These are phyloP conservation scores for Aspergillus haitiensis DNA, from an alignment of 495 filamentous ascomycete species.

Conservation along the genomic window DNA sequence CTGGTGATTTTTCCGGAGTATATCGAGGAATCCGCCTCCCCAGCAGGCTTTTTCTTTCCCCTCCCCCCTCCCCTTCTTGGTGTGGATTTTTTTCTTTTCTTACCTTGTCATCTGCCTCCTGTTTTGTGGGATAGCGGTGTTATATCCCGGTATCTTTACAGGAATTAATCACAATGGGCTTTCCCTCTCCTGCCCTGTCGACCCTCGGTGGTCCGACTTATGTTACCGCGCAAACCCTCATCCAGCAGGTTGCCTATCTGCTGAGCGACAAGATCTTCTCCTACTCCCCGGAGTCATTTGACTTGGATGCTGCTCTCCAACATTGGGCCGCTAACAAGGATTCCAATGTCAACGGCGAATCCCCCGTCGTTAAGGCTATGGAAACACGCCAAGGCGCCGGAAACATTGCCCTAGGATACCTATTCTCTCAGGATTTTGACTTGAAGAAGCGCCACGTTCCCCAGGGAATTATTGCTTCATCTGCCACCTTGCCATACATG, in stretches of 20 bases:
- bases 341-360: conserved; percentile 77
- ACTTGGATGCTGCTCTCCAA: conserved; percentile 78
- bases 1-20: conserved; percentile 37
- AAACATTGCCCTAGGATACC: conserved; percentile 89
- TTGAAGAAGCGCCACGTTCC: conserved; percentile 86
- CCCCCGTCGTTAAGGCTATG: conserved; percentile 73
- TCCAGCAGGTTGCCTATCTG: conserved; percentile 92
- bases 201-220: conserved; percentile 87
- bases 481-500: conserved; percentile 75
- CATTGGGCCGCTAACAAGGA: conserved; percentile 67
- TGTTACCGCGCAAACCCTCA: conserved; percentile 82
- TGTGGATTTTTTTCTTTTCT: conserved; percentile 3
- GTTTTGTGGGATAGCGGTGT: conserved; percentile 28
- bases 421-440: conserved; percentile 95
- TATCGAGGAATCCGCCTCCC: conserved; percentile 7
- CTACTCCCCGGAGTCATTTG: conserved; percentile 91
- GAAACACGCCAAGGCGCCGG: conserved; percentile 89
- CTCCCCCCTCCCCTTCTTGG: conserved; percentile 26
- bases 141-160: conserved; percentile 33
- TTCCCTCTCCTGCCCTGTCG: conserved; percentile 41
- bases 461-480: conserved; percentile 83
- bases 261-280: conserved; percentile 96
- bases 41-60: conserved; percentile 21
- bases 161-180: conserved; percentile 40
- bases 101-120: conserved; percentile 23